Conservation (phyloP, 176 grass and related monocot genomes). For the Raddia distichophylla region DNA sequence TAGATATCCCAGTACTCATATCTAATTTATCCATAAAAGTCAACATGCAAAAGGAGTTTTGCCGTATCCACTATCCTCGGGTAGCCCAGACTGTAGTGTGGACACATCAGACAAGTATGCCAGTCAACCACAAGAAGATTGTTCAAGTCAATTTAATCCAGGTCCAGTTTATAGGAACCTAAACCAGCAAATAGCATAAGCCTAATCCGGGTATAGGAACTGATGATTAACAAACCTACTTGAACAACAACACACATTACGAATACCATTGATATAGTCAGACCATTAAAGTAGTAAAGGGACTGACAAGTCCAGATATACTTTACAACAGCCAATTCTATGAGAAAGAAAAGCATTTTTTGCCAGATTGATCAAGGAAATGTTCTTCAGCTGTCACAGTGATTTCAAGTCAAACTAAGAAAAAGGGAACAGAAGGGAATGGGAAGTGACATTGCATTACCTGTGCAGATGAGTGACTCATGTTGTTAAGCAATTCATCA, state of each 20-base stretch:
- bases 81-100: background rate
- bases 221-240: background rate
- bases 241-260: background rate
- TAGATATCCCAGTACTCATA: background rate
- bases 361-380: background rate
- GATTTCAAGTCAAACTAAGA: slow-evolving; percentile 26
- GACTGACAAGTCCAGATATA: background rate
- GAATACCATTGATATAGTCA: background rate
- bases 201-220: background rate
- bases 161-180: slow-evolving; percentile 24
- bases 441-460: slow-evolving; percentile 46
- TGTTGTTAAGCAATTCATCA: slow-evolving; percentile 83
- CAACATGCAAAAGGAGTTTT: slow-evolving; percentile 14
- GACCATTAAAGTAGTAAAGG: background rate
- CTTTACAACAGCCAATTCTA: slow-evolving; percentile 16
- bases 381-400: background rate
- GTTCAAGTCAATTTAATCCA: background rate
- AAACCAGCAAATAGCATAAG: slow-evolving; percentile 20
- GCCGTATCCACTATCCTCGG: background rate
- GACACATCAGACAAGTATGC: background rate
- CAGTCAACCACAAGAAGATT: slow-evolving; percentile 19
- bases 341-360: background rate
- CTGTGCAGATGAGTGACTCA: slow-evolving; percentile 89
- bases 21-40: slow-evolving; percentile 6
- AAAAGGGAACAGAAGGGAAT: background rate